Evolutionary conservation across 2,329 filamentous ascomycete species (phyloP), one percentile per base, ranked within the genome.

Genomic region (Paracoccidioides brasiliensis): DNA sequence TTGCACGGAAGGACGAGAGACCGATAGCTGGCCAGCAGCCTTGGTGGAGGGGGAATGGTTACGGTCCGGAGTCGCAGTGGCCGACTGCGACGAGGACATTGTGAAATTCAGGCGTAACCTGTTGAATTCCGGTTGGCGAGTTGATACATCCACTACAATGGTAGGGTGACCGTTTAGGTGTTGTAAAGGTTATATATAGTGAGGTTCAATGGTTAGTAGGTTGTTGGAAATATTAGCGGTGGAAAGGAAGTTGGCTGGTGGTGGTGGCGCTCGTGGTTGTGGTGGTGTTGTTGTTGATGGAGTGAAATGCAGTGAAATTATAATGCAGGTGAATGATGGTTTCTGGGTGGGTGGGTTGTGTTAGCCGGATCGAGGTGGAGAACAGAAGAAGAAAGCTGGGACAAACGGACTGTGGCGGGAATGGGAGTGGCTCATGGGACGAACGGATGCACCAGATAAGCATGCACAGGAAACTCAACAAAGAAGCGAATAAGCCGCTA

Each of bases 61-160:
- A 48, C 61, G 64, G 61, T 63, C 62, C 57, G 63, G 60, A 55
- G 62, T 62, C 59, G 63, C 60, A 59, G 63, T 60, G 56, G 63
- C 61, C 57, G 63, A 62, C 57, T 63, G 64, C 55, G 60, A 60
- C 58, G 62, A 59, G 61, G 65, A 64, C 66, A 69, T 69, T 60
- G 59, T 63, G 60, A 60, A 58, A 57, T 60, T 61, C 61, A 64
- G 59, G 58, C 54, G 49, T 55, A 62, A 62, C 59, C 58, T 59
- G 53, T 51, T 55, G 53, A 57, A 30, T 38, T 40, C n/a, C 48
- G 51, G 15, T 30, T 48, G 37, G 56, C 56, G 45, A 44, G 53
- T 30, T 54, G 35, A 55, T 56, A 52, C 58, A 64, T 64, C 61
- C 61, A 59, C 62, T 50, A 14, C 28, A 41, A 51, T 35, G 35